Evolutionary conservation across 495 filamentous ascomycete genomes (phyloP).

Genomic region (Penicillium crystallinum): DNA sequence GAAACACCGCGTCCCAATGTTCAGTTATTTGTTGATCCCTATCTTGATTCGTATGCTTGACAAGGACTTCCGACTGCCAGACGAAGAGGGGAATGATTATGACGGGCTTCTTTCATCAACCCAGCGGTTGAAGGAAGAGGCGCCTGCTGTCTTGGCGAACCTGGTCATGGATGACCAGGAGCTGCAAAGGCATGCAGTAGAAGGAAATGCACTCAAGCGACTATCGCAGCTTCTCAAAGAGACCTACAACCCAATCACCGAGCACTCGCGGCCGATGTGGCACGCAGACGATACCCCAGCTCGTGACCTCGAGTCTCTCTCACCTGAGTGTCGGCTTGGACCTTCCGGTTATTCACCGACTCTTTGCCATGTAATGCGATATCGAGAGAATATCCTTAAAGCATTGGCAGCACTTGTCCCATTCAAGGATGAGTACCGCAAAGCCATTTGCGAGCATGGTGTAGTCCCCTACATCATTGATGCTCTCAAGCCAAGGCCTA

Average conservation of each 20-base stretch:
- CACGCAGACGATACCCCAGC: conserved; percentile 28
- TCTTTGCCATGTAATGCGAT: conserved; percentile 66
- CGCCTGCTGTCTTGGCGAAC: conserved; percentile 68
- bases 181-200: conserved; percentile 76
- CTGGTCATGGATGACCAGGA: conserved; percentile 70
- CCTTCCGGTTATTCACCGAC: conserved; percentile 56
- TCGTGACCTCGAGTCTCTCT: conserved; percentile 16
- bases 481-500: conserved; percentile 61
- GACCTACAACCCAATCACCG: conserved; percentile 47
- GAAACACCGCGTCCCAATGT: conserved; percentile 54
- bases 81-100: conserved; percentile 35
- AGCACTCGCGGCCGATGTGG: conserved; percentile 37
- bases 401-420: conserved; percentile 73
- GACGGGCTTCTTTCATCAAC: conserved; percentile 36
- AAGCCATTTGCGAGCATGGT: conserved; percentile 74
- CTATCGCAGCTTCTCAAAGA: conserved; percentile 74
- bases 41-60: conserved; percentile 66
- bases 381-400: conserved; percentile 71
- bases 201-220: conserved; percentile 68
- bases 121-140: conserved; percentile 56
- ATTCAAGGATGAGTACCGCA: conserved; percentile 80
- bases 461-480: conserved; percentile 77
- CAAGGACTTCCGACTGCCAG: conserved; percentile 44
- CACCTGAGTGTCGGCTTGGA: conserved; percentile 45
- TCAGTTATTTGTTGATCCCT: conserved; percentile 67